These are phyloP conservation scores for Salix arbutifolia DNA, from an alignment of 345 rosid species.

Conservation along the genomic window DNA sequence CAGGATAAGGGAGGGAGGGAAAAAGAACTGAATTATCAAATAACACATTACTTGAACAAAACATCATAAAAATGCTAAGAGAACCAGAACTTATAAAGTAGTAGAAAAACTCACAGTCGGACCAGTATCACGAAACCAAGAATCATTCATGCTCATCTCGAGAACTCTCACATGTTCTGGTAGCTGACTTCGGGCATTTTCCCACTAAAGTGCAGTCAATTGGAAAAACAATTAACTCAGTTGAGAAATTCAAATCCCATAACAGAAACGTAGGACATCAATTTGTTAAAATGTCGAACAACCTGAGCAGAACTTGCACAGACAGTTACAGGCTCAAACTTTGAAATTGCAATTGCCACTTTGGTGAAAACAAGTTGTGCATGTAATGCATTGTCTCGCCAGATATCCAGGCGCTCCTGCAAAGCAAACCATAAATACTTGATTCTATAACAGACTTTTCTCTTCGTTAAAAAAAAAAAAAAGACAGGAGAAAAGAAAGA, in stretches of 20 bases:
- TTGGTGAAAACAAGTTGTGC: slow-evolving; percentile 55
- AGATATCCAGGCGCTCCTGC: slow-evolving; percentile 92
- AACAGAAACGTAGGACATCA: not conserved
- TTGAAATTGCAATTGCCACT: slow-evolving; percentile 75
- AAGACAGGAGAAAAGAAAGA: not conserved
- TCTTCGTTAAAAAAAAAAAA: not conserved
- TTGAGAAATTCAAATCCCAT: slow-evolving; percentile 3
- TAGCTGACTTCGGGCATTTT: slow-evolving; percentile 65
- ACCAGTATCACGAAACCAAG: slow-evolving; percentile 96
- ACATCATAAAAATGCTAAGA: not conserved
- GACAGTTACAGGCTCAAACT: slow-evolving; percentile 75
- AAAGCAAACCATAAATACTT: not conserved
- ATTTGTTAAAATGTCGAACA: slow-evolving; percentile 13
- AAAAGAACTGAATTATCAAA: not conserved
- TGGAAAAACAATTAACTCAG: not conserved
- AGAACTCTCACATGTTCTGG: slow-evolving; percentile 71
- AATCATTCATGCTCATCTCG: slow-evolving; percentile 92
- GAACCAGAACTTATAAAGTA: not conserved
- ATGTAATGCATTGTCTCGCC: slow-evolving; percentile 63
- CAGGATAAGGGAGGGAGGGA: not conserved
- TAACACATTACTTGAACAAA: not conserved
- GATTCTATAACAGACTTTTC: not conserved
- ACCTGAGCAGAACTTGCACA: slow-evolving; percentile 93
- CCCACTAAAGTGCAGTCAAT: slow-evolving; percentile 54
- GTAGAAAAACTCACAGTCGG: slow-evolving; percentile 64